Conservation (phyloP, 768 basidiomycete species). For the Cyclocybe aegerita region DNA sequence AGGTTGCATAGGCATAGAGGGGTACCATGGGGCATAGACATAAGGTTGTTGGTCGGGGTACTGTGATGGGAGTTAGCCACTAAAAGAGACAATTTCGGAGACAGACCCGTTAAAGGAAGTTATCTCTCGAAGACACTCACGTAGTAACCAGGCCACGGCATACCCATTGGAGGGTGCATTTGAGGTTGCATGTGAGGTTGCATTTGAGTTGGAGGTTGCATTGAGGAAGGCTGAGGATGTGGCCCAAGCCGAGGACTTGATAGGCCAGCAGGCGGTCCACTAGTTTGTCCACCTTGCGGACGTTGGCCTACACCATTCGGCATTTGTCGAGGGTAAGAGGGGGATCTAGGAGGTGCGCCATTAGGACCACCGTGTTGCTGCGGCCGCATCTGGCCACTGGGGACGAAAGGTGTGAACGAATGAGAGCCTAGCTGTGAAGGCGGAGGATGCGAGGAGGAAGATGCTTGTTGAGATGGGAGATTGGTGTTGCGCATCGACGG, state of each 20-base stretch:
- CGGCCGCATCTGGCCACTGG: constrained; percentile 40
- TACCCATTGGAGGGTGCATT: constrained; percentile 32
- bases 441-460: constrained; percentile 33
- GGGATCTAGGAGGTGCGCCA: constrained; percentile 62
- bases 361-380: constrained; percentile 45
- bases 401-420: constrained; percentile 48
- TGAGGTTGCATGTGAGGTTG: constrained; percentile 33
- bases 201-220: constrained; percentile 45
- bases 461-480: constrained; percentile 49
- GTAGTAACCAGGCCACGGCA: constrained; percentile 51
- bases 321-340: constrained; percentile 60
- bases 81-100: constrained; percentile 6
- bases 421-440: constrained; percentile 46
- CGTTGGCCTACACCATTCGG: constrained; percentile 61
- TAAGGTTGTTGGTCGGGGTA: constrained; percentile 44
- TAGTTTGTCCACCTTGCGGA: constrained; percentile 57
- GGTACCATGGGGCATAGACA: constrained; percentile 42
- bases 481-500: constrained; percentile 54
- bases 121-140: constrained; percentile 38
- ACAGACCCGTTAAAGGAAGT: constrained; percentile 5
- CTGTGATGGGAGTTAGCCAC: constrained; percentile 32
- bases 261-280: constrained; percentile 53
- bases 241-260: constrained; percentile 69
- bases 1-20: constrained; percentile 38
- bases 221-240: constrained; percentile 52